Conservation (phyloP, 352 stramenopile genomes). For the Pythium grandisporangium region DNA sequence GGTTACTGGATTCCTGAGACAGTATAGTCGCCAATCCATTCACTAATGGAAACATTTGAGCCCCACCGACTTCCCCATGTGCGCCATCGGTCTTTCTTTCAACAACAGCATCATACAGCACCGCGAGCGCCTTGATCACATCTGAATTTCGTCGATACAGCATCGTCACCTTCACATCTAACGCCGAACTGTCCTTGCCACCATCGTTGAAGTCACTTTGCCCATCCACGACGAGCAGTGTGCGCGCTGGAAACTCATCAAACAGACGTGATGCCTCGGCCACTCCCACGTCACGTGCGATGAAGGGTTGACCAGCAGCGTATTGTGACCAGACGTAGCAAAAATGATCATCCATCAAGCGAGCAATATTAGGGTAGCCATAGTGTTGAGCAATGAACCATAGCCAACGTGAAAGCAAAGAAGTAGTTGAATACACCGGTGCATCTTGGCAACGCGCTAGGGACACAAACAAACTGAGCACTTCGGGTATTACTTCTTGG, state of each 20-base stretch:
- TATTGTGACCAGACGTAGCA: conserved; percentile 38
- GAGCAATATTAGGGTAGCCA: conserved; percentile 24
- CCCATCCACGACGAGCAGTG: background rate
- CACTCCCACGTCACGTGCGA: no score
- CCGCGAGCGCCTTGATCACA: conserved; percentile 10
- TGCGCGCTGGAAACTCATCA: conserved; percentile 3
- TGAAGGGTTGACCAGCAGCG: conserved; percentile 1
- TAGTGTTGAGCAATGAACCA: conserved; percentile 32
- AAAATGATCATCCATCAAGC: conserved; percentile 65
- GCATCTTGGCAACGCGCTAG: conserved; percentile 23
- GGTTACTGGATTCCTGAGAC: no score
- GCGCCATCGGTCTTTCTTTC: background rate
- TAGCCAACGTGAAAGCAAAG: conserved; percentile 31
- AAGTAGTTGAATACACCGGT: conserved; percentile 22
- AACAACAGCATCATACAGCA: conserved; percentile 12
- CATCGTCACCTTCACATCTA: no score
- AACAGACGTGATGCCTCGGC: conserved; percentile 4
- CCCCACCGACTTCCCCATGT: background rate
- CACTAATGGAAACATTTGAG: conserved; percentile 10
- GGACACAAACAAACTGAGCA: conserved; percentile 36
- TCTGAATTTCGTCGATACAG: conserved; percentile 6
- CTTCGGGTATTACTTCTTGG: conserved; percentile 35
- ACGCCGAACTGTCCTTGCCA: no score
- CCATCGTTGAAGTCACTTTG: no score
- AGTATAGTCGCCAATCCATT: conserved; percentile 4